Percentiles rank a stretch among this genome's conserved stretches.
These are phyloP conservation scores for Rhodocollybia butyracea DNA, from an alignment of 768 basidiomycete genomes.

Conservation along the genomic window DNA sequence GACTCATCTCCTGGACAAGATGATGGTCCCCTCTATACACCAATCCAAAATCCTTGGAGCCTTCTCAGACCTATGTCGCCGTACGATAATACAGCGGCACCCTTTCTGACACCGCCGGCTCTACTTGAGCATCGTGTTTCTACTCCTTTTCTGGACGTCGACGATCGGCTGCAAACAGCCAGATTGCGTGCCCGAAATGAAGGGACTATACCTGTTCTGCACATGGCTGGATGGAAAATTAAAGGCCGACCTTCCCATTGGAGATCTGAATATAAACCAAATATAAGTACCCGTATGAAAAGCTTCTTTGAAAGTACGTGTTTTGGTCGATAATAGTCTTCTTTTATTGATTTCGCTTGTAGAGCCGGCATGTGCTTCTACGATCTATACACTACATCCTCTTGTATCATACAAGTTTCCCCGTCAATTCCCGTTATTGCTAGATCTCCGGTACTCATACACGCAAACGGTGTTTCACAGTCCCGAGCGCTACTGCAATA, in stretches of 20 bases:
- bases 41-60: neutral
- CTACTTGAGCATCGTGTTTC: neutral
- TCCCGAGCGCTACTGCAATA: slow-evolving; percentile 2
- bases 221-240: neutral
- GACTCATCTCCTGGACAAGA: neutral
- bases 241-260: slow-evolving; percentile 4
- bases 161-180: neutral
- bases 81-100: neutral
- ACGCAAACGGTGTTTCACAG: neutral
- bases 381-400: neutral
- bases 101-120: neutral
- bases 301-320: neutral
- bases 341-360: neutral
- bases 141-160: neutral
- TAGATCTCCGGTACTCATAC: slow-evolving; percentile 1
- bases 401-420: neutral
- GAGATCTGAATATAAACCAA: neutral
- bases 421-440: neutral
- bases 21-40: too few species aligned
- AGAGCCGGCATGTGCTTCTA: slow-evolving; percentile 1
- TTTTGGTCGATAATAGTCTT: neutral
- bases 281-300: neutral
- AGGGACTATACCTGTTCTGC: neutral
- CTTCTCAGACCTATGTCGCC: neutral
- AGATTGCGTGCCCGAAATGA: neutral